Evolutionary conservation across 2,329 filamentous ascomycete genomes (phyloP), one percentile per base, ranked within the genome.

Genomic region (Epichloe sibirici): DNA sequence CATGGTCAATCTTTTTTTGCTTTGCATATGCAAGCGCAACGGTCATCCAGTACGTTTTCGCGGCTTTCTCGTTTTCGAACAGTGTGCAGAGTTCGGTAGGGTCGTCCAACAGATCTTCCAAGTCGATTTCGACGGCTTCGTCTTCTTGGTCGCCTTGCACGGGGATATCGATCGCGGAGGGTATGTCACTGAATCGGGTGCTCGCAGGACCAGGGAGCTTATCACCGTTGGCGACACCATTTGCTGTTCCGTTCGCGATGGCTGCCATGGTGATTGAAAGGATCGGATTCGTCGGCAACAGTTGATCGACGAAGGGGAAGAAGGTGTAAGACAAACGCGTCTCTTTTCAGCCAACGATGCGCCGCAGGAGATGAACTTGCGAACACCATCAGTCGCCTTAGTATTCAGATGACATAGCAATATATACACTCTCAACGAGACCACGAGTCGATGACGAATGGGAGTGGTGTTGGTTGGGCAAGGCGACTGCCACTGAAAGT

Each of bases 21-120:
- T 97, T 98, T 42, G 93, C 91, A 65, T 98, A 98, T 47, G 91
- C 91, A 54, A 97, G 77, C 43, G 94, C 88, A 59, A 97, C 93
- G n/a, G 89, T 91, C 76, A 98, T 91, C 94, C 94, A 98, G 61
- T 94, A 94, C 50, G 85, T 88, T 62, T 91, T 90, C 39, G 88
- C 86, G 15, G 90, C 90, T 63, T 85, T 83, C 69, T 98, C 94
- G 64, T 93, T 95, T 71, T 98, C 91, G 57, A 98, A 82, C 49
- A 98, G 78, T 34, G 88, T 93, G 68, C 93, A 98, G 5, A 98
- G 79, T 72, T 98, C 93, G 46, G 88, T 95, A 21, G 89, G 88
- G 65, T 97, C 93, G 66, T 97, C 93, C 55, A 90, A 81, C 40
- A 96, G 82, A 58, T 91, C 88, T 65, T 90, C 86, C 51, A 97